Conservation (phyloP, 192 early-diverging fungal genomes). For the Umbelopsis isabellina region DNA sequence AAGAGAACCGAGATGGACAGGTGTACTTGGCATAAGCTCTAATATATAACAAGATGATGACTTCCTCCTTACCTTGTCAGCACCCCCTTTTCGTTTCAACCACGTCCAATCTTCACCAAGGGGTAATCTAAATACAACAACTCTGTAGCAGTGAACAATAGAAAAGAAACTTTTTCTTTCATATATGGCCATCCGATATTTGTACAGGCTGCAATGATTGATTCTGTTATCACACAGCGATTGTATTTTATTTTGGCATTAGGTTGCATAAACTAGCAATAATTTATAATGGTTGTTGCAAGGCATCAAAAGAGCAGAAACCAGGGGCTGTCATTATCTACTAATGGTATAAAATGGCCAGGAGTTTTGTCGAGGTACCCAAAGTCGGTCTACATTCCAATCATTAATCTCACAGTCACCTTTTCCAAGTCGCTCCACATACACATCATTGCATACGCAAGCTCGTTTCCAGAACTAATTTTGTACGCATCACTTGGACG, state of each 20-base stretch:
- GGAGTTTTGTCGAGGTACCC: neutral
- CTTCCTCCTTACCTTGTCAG: neutral
- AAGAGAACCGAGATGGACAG: too few species aligned
- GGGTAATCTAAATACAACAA: neutral
- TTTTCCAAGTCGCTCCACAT: slow-evolving; percentile 15
- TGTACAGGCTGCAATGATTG: too few species aligned
- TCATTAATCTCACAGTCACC: slow-evolving; percentile 8
- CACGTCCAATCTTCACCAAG: neutral
- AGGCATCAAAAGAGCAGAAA: neutral
- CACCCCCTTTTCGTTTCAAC: slow-evolving; percentile 12
- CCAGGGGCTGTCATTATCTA: slow-evolving; percentile 6
- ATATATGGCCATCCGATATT: too few species aligned
- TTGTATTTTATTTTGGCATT: neutral
- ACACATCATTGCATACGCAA: slow-evolving; percentile 3
- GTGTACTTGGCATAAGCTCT: too few species aligned
- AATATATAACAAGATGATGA: neutral
- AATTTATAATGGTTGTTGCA: neutral
- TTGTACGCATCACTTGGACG: slow-evolving; percentile 14
- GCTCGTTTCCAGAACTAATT: neutral
- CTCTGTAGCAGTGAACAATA: too few species aligned
- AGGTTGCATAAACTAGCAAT: neutral
- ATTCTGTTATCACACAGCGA: neutral
- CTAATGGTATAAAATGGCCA: neutral
- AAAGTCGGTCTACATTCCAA: neutral
- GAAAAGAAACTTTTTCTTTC: too few species aligned